Conservation (phyloP, 306 rosid species). For the Boehmeria nivea region DNA sequence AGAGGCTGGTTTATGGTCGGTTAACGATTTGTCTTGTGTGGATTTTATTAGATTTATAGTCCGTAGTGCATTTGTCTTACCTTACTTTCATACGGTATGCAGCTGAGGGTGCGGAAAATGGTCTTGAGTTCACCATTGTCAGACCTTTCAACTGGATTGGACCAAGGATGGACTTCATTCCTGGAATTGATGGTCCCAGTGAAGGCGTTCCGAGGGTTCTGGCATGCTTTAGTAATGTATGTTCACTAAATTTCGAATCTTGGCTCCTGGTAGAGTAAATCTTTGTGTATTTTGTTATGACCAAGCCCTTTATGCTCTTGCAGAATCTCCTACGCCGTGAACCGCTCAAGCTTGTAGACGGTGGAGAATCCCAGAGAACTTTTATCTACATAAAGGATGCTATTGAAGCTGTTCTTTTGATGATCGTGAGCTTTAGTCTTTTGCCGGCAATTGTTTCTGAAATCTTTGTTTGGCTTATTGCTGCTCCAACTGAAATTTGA, state of each 20-base stretch:
- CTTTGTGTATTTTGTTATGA: slow-evolving; percentile 15
- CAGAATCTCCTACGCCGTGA: slow-evolving; percentile 89
- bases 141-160: slow-evolving; percentile 97
- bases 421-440: slow-evolving; percentile 61
- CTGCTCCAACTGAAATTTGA: not conserved
- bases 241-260: slow-evolving; percentile 6
- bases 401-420: slow-evolving; percentile 83
- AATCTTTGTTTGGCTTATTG: not conserved
- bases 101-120: slow-evolving; percentile 98
- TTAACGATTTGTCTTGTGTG: not conserved
- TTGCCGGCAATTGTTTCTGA: not conserved
- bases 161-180: slow-evolving; percentile 94
- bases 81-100: slow-evolving; percentile 6
- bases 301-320: slow-evolving; percentile 17
- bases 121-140: slow-evolving; percentile 79
- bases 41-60: not conserved
- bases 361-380: slow-evolving; percentile 92
- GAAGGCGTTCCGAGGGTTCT: slow-evolving; percentile 97
- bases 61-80: slow-evolving; percentile 11
- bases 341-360: slow-evolving; percentile 95
- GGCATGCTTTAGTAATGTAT: slow-evolving; percentile 90
- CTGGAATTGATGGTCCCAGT: slow-evolving; percentile 94
- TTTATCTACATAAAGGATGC: slow-evolving; percentile 85
- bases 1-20: slow-evolving; percentile 85
- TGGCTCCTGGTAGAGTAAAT: not conserved